Conservation (phyloP, 768 basidiomycete species). For the Cantharellus anzutake region DNA sequence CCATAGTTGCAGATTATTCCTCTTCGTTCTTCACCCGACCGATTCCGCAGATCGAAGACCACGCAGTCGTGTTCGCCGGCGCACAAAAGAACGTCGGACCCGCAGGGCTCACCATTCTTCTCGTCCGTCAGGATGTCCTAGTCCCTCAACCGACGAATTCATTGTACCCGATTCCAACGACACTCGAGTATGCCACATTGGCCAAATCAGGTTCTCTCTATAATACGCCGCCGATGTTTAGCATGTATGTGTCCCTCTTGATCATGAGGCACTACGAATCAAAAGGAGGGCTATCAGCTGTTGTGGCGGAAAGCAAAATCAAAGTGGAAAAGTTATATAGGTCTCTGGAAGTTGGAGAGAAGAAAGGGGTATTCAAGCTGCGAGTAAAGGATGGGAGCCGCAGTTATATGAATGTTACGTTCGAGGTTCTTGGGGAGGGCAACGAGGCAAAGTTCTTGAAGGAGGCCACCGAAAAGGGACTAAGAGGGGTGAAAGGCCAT, state of each 20-base stretch:
- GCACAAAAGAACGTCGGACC: slow-evolving; percentile 98
- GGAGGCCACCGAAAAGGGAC: slow-evolving; percentile 58
- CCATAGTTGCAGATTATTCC: slow-evolving; percentile 88
- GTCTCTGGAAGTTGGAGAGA: slow-evolving; percentile 49
- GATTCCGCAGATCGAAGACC: slow-evolving; percentile 71
- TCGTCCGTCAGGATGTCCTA: slow-evolving; percentile 86
- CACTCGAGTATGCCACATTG: slow-evolving; percentile 66
- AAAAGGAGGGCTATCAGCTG: slow-evolving; percentile 46
- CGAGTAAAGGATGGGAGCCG: slow-evolving; percentile 59
- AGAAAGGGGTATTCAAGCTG: slow-evolving; percentile 43
- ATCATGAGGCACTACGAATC: slow-evolving; percentile 54
- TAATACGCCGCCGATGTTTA: slow-evolving; percentile 84
- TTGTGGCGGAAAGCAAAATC: slow-evolving; percentile 41
- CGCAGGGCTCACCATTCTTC: slow-evolving; percentile 78
- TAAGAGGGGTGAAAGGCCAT: slow-evolving; percentile 86
- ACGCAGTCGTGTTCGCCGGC: slow-evolving; percentile 89
- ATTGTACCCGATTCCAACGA: slow-evolving; percentile 35
- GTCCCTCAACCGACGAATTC: slow-evolving; percentile 26
- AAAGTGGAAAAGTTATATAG: slow-evolving; percentile 69
- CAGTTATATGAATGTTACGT: slow-evolving; percentile 95
- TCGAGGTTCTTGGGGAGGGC: slow-evolving; percentile 55
- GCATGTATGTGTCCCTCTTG: slow-evolving; percentile 78
- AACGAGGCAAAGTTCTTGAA: slow-evolving; percentile 55
- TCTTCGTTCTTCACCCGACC: slow-evolving; percentile 93
- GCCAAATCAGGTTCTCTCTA: slow-evolving; percentile 60